Percentiles rank a stretch among this genome's conserved stretches.
Evolutionary conservation across 176 grass and related monocot species (phyloP).

Genomic region (Avena sativa): DNA sequence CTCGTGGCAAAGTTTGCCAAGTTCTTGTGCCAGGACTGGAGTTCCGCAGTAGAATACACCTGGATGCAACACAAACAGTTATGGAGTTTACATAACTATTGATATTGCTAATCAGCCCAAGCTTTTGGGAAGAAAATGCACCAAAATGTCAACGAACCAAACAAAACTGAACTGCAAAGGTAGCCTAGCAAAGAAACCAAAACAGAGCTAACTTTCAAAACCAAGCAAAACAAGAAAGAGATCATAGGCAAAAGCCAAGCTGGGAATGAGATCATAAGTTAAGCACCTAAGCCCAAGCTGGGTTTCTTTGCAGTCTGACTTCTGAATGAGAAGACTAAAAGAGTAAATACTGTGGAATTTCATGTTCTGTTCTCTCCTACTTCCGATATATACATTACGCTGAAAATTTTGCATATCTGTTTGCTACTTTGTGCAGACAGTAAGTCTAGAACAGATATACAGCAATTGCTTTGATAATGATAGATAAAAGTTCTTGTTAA

Average conservation of each 20-base stretch:
- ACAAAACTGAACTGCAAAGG: too few species aligned
- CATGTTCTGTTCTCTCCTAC: too few species aligned
- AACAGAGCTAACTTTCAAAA: too few species aligned
- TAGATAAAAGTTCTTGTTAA: not conserved
- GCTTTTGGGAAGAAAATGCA: not conserved
- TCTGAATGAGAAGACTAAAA: not conserved
- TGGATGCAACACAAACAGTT: conserved; percentile 51
- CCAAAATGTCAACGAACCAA: not conserved
- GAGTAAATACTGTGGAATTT: not conserved
- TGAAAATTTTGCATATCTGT: too few species aligned
- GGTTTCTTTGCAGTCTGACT: not conserved
- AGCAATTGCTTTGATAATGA: not conserved
- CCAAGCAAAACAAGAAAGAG: too few species aligned
- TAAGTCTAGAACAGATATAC: not conserved
- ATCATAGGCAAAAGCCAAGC: too few species aligned
- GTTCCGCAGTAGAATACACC: conserved; percentile 99
- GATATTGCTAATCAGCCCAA: not conserved
- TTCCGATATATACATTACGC: too few species aligned
- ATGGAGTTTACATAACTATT: not conserved
- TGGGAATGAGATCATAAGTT: too few species aligned
- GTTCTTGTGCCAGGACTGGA: conserved; percentile 88
- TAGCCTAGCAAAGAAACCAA: not conserved
- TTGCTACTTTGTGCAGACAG: not conserved
- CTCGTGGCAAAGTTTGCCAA: conserved; percentile 89
- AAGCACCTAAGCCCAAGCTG: not conserved